phyloP scores from a whole-genome alignment of 2,329 filamentous ascomycete genomes.

The Cladophialophora immunda region DNA sequence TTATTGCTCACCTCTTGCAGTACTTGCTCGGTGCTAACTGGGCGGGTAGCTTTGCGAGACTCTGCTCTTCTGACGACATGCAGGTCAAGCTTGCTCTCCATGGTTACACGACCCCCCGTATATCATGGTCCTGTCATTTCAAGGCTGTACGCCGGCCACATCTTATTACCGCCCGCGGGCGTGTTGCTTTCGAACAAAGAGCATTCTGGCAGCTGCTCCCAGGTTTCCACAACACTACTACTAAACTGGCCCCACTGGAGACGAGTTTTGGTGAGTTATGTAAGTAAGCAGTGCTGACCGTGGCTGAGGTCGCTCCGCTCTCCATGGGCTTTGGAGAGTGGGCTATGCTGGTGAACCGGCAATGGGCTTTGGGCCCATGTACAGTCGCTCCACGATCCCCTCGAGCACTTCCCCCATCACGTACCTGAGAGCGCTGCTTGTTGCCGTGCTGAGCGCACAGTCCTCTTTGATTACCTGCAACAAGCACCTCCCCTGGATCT shows the following conservation, averaged over 20 bases:
- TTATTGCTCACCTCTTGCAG: slow-evolving; percentile 19
- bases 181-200: slow-evolving; percentile 12
- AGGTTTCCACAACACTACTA: slow-evolving; percentile 26
- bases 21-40: slow-evolving; percentile 7
- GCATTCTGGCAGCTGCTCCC: slow-evolving; percentile 5
- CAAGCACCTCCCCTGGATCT: slow-evolving; percentile 23
- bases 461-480: slow-evolving; percentile 13
- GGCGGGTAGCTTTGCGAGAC: neutral
- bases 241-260: slow-evolving; percentile 27
- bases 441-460: slow-evolving; percentile 11
- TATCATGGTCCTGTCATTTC: slow-evolving; percentile 16
- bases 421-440: slow-evolving; percentile 12
- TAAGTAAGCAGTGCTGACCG: slow-evolving; percentile 38
- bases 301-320: slow-evolving; percentile 35
- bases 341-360: slow-evolving; percentile 29
- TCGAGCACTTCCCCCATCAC: slow-evolving; percentile 20
- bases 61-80: slow-evolving; percentile 9
- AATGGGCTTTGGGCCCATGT: slow-evolving; percentile 21
- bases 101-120: slow-evolving; percentile 9
- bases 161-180: neutral
- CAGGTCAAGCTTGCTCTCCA: slow-evolving; percentile 11
- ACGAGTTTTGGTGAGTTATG: slow-evolving; percentile 26
- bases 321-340: slow-evolving; percentile 19
- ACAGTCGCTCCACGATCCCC: slow-evolving; percentile 21
- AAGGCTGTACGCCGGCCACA: slow-evolving; percentile 6